A percentile compares a stretch with the other conserved stretches of the same genome.
These are phyloP conservation scores for Cinchona pubescens DNA, from an alignment of 257 asterid species.

Conservation along the genomic window DNA sequence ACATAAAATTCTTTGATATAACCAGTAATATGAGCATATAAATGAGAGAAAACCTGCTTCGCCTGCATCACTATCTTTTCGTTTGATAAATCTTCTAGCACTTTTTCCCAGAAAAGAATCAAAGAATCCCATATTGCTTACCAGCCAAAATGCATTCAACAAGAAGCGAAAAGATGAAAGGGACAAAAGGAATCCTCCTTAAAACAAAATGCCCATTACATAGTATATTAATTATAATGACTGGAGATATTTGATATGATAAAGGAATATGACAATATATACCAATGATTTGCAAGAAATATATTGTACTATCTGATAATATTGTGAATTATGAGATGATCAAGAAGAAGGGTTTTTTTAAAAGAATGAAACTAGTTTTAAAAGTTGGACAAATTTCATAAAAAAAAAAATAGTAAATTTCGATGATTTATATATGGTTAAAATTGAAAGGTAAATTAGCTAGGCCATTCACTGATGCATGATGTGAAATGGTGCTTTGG, in stretches of 20 bases:
- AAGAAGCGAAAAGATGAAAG: not conserved
- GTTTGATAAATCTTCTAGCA: constrained; percentile 57
- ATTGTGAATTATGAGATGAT: not conserved
- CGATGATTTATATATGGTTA: not conserved
- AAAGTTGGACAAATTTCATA: not conserved
- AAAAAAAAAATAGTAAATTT: too few relatives aligned
- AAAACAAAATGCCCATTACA: not conserved
- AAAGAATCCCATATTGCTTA: constrained; percentile 58
- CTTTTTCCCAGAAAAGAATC: constrained; percentile 41
- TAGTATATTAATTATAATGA: too few relatives aligned
- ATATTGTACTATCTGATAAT: not conserved
- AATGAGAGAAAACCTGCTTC: too few relatives aligned
- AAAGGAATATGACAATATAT: not conserved
- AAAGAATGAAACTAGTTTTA: not conserved
- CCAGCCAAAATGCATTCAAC: constrained; percentile 25
- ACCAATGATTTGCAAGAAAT: not conserved
- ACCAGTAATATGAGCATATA: too few relatives aligned
- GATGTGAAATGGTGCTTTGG: too few relatives aligned
- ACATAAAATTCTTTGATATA: too few relatives aligned
- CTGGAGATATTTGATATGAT: not conserved
- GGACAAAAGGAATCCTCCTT: not conserved
- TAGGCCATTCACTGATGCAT: not conserved
- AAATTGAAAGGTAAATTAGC: not conserved
- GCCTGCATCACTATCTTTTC: constrained; percentile 90
- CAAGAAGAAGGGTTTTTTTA: not conserved